phyloP scores from a whole-genome alignment of 805 yeast genomes.

The Candida maesae region DNA sequence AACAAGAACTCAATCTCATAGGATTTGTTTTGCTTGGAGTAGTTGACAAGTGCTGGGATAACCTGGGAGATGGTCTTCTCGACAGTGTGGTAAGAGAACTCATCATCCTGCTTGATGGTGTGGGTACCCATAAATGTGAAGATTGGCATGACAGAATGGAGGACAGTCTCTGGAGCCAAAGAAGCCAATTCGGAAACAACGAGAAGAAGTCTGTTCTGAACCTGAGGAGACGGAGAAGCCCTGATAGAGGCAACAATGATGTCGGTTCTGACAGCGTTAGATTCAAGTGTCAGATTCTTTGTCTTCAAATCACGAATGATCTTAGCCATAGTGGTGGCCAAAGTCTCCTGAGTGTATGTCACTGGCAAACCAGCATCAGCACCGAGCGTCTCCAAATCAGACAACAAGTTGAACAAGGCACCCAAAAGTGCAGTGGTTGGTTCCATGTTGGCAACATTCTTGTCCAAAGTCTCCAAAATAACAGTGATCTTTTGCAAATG shows the following conservation, averaged over 20 bases:
- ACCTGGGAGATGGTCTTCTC: conserved; percentile 88
- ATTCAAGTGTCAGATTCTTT: conserved; percentile 42
- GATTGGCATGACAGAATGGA: conserved; percentile 98
- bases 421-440: conserved; percentile 44
- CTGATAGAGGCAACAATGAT: conserved; percentile 88
- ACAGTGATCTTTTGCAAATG: conserved; percentile 78
- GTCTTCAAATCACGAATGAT: conserved; percentile 55
- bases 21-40: conserved; percentile 36
- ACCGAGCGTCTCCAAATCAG: conserved; percentile 80
- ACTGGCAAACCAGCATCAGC: conserved; percentile 91
- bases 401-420: conserved; percentile 55
- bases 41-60: conserved; percentile 78
- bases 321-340: conserved; percentile 80
- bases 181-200: conserved; percentile 87
- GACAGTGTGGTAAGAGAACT: conserved; percentile 86
- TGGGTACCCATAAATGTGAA: conserved; percentile 99
- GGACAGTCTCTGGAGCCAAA: conserved; percentile 82
- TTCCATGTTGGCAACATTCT: conserved; percentile 27
- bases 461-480: conserved; percentile 75
- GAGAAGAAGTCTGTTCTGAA: conserved; percentile 80
- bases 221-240: conserved; percentile 87
- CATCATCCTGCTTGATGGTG: conserved; percentile 95
- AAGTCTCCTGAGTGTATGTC: conserved; percentile 82
- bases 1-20: conserved; percentile 81
- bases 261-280: conserved; percentile 78